phyloP scores from a whole-genome alignment of 2,329 filamentous ascomycete genomes.

The Neofusicoccum sp. region DNA sequence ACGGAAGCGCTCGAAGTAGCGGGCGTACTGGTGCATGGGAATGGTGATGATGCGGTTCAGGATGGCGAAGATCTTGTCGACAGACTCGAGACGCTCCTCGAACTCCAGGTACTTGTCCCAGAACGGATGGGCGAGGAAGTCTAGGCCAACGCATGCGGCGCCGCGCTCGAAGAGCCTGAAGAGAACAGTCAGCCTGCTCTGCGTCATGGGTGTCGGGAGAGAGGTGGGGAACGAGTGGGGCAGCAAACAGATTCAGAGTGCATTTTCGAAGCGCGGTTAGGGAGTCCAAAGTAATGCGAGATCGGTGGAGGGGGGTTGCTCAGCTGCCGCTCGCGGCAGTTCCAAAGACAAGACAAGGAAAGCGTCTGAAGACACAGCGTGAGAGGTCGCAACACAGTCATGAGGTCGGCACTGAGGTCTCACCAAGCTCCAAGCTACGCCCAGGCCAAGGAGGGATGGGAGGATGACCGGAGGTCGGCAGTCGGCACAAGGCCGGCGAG shows the following conservation, averaged over 20 bases:
- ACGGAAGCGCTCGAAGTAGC: conserved; percentile 91
- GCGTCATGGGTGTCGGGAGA: conserved; percentile 25
- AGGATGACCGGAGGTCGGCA: conserved; percentile 37
- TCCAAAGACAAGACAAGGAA: conserved; percentile 42
- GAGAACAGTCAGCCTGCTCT: conserved; percentile 41
- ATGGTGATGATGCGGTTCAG: conserved; percentile 82
- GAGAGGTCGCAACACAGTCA: conserved; percentile 25
- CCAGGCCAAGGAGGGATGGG: conserved; percentile 15
- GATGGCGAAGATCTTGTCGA: conserved; percentile 83
- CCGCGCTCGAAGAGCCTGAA: conserved; percentile 88
- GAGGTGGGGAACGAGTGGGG: conserved; percentile 38
- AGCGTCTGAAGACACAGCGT: conserved; percentile 44
- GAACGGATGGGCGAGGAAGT: conserved; percentile 93
- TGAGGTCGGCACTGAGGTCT: conserved; percentile 27
- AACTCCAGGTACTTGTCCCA: conserved; percentile 99
- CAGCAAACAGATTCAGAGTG: conserved; percentile 44
- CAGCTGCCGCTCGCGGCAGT: conserved; percentile 21
- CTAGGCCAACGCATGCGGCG: conserved; percentile 79
- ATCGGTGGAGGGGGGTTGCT: conserved; percentile 18
- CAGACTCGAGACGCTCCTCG: conserved; percentile 84
- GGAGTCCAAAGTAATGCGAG: conserved; percentile 20
- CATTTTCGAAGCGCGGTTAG: conserved; percentile 17
- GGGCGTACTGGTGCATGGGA: conserved; percentile 92
- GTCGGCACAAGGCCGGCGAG: conserved; percentile 11
- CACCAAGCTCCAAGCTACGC: conserved; percentile 27